Evolutionary conservation across 345 rosid genomes (phyloP), one percentile per base, ranked within the genome.

Genomic region (Mallotus nudiflorus): DNA sequence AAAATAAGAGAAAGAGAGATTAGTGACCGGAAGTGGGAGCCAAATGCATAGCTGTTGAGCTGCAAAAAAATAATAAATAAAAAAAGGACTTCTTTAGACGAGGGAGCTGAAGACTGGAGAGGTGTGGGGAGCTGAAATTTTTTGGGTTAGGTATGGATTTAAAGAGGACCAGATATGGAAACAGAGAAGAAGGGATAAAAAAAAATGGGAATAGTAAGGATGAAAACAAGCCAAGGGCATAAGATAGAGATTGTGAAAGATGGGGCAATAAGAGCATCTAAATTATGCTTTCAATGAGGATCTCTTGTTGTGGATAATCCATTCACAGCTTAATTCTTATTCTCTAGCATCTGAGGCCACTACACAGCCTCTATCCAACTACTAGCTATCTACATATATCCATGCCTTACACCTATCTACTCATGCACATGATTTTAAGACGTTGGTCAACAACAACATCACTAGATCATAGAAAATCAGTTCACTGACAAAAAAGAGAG

Each of bases 201-300:
- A n/a, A 18, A 8, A 3, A 16, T 11, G 10, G 52, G 19, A 18
- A 9, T 42, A 24, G 7, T 28, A 13, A 24, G 56, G 37, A 39
- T 52, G 29, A 11, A 40, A 44, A 55, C 74, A 49, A 31, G 0
- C 7, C 44, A 33, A 45, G 35, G 62, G 39, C 13, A 33, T 19
- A 50, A 31, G 31, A 19, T n/a, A 22, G 37, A 15, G 78, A 69
- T 71, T 72, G 82, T 56, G 76, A 78, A 58, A 77, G 65, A 70
- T 71, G 76, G 8, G 67, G 72, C 65, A 63, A 66, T 51, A 24
- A 57, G 67, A 16, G 76, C 65, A 39, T 67, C 70, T 59, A n/a
- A n/a, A n/a, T n/a, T n/a, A 48, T 60, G 52, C 61, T 56, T 2
- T 40, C 22, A 63, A 62, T 70, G 65, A 45, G 81, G 48, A 69